Base-by-base conservation (phyloP, 2,329 filamentous ascomycete genomes). In the Lojkania enalia region DNA sequence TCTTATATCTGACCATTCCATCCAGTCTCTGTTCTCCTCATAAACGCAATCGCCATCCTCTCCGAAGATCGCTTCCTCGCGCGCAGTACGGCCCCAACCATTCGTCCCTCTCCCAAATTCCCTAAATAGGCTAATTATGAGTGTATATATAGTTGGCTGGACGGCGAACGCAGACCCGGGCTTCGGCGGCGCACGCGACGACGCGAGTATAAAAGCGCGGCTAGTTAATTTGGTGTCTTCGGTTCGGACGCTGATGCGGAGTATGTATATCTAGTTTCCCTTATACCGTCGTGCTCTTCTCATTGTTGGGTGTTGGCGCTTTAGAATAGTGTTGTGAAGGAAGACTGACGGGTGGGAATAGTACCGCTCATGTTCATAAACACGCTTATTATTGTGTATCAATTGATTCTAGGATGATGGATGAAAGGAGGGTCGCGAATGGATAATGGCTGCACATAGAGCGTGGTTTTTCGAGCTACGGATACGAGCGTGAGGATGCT, bases 51-150 rank as follows among this genome's bases (percentile, higher is more conserved):
- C 67, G 90, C 91, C 53, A 84, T 96, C 66, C 86, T 97, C 55
- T 95, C 90, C 60, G 91, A 96, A 82, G 90, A 96, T 74, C 87
- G 90, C 51, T 96, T 96, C 72, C 87, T 96, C 56, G 87, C 86
- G 45, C 84, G 89, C 72, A 90, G 74, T 86, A 84, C 56, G 78
- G 71, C 49, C n/a, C 39, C n/a, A 14, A 21, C 35, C 6, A 14
- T 20, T 12, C n/a, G 12, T 16, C 35, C 21, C 18, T 38, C 33
- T 23, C 23, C 39, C 35, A 18, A n/a, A 20, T 19, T 18, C 29
- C 23, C 38, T 19, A 11, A 16, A 7, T 11, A 11, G 30, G 9
- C 9, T 7, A 33, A 16, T 33, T 16, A 11, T 33, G 15, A 16
- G 9, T 7, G 15, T 7, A 33, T 5, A 3, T n/a, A 37, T 35